Percentiles rank a stretch among this genome's conserved stretches.
Conservation (phyloP, 2,329 filamentous ascomycete species). For the Orbilia brochopaga region DNA sequence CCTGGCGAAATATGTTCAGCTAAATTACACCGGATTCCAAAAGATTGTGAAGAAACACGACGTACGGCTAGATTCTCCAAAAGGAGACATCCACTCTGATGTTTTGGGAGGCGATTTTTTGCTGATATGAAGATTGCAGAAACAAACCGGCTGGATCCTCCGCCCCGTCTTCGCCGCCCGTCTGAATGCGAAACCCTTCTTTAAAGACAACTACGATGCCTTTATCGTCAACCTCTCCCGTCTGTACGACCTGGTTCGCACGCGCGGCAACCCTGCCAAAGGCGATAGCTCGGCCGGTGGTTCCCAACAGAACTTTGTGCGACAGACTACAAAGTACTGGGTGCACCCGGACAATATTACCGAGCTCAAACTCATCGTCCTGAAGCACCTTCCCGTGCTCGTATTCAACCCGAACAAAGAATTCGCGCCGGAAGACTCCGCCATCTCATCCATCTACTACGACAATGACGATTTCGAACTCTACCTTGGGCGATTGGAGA, state of each 20-base stretch:
- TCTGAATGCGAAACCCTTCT: constrained; percentile 95
- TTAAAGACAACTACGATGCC: constrained; percentile 97
- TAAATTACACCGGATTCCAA: constrained; percentile 99
- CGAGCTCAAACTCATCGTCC: constrained; percentile 93
- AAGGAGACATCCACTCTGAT: not conserved
- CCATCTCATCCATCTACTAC: constrained; percentile 98
- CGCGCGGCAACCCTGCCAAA: constrained; percentile 86
- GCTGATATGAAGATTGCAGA: constrained; percentile 63
- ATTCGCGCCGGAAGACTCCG: constrained; percentile 85
- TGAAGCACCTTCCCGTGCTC: constrained; percentile 95
- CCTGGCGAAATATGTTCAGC: constrained; percentile 93
- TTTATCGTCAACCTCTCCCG: constrained; percentile 94
- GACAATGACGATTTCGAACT: constrained; percentile 96
- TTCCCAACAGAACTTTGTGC: constrained; percentile 90
- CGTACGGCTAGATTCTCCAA: constrained; percentile 62
- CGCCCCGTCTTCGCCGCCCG: constrained; percentile 94
- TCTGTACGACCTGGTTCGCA: constrained; percentile 92
- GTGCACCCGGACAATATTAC: constrained; percentile 98
- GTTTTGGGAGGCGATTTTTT: constrained; percentile 11
- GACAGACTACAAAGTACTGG: constrained; percentile 99
- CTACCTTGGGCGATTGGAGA: constrained; percentile 92
- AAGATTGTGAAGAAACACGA: constrained; percentile 99
- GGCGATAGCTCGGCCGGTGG: constrained; percentile 92
- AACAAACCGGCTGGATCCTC: constrained; percentile 91
- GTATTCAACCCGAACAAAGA: constrained; percentile 98